Base-by-base conservation (phyloP, 1,284 basidiomycete species). In the Golubevia sp. region DNA sequence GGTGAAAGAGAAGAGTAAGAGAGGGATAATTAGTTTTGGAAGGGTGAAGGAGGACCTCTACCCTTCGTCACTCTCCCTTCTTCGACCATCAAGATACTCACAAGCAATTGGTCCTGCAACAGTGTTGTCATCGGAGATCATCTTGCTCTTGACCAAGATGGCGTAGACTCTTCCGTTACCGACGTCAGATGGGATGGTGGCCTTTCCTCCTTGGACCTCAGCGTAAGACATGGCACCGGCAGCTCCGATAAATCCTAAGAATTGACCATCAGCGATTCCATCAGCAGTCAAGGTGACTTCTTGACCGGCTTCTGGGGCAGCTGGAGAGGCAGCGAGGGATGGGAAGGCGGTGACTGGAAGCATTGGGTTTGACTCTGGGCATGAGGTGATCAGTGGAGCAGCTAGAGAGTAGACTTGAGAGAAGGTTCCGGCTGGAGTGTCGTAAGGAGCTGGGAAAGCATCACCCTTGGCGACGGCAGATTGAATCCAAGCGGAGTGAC, bases 301-400 rank as follows among this genome's bases (percentile, higher is more conserved):
- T 61, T 84, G 72, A 56, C 83, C 77, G 26, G 73, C 68, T 66
- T 82, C 64, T 52, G 71, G 69, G 8, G 69, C 79, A 62, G 79
- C 74, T 52, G 67, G 67, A 30, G 54, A 70, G 58, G 86, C 85
- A 44, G 85, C 85, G 6, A 86, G 77, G 3, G 82, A 64, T 21
- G 85, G 85, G 85, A 85, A 86, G 48, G 85, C 85, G 61, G 75
- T 81, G 73, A 86, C 81, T 56, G 85, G 85, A 21, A 86, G 80
- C 25, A 83, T 71, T 27, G 85, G 79, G 84, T 86, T 86, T 72
- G 68, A 66, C 44, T 64, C 48, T 13, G 85, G 85, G 74, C 76
- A 78, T 25, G 24, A 55, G 38, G 52, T 70, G 73, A 78, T 77
- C n/a, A 78, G 64, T 2, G 76, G 76, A 2, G 76, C 76, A 27